Percentiles rank a stretch among this genome's conserved stretches.
These are phyloP conservation scores for Euphrasia confusa DNA, from an alignment of 257 asterid genomes.

Conservation along the genomic window DNA sequence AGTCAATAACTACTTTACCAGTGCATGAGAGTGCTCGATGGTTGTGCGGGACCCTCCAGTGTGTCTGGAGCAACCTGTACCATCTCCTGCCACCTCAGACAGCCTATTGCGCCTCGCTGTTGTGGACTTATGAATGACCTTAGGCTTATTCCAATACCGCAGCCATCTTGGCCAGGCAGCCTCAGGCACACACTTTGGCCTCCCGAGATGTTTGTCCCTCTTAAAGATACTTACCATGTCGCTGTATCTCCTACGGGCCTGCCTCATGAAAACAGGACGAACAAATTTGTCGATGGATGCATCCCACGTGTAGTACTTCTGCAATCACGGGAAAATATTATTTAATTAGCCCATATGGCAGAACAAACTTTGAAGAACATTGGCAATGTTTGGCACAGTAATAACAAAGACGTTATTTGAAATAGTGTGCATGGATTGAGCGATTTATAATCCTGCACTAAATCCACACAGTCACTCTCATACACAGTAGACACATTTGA, in stretches of 20 bases:
- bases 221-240: neutral
- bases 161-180: neutral
- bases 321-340: neutral
- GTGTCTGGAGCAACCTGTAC: neutral
- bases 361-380: neutral
- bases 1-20: neutral
- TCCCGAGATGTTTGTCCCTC: neutral
- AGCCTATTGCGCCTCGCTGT: neutral
- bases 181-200: neutral
- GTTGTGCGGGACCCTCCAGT: slow-evolving; percentile 5
- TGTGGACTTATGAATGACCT: neutral
- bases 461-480: too few relatives aligned
- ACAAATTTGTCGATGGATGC: neutral
- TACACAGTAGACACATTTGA: too few relatives aligned
- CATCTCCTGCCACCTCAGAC: neutral
- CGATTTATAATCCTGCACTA: too few relatives aligned
- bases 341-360: neutral
- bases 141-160: neutral
- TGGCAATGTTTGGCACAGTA: neutral
- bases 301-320: neutral
- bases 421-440: too few relatives aligned
- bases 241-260: neutral
- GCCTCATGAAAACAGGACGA: neutral
- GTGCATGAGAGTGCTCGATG: neutral
- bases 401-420: too few relatives aligned